Conservation (phyloP, 331 rosid species). For the Quercus tomentella region DNA sequence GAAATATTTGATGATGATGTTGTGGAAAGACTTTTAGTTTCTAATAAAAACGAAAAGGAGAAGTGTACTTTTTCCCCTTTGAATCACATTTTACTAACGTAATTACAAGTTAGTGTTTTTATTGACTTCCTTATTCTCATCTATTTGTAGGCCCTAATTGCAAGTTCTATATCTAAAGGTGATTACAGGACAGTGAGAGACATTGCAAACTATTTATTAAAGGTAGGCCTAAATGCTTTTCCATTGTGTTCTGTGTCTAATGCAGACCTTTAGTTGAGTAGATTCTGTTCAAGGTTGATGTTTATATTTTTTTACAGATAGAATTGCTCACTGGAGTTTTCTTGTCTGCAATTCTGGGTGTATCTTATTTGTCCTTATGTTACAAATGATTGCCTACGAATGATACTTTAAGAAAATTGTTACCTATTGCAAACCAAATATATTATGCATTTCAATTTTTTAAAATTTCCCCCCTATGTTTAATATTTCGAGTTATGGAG, state of each 20-base stretch:
- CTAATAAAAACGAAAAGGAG: neutral
- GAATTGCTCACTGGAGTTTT: conserved; percentile 65
- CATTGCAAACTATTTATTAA: conserved; percentile 47
- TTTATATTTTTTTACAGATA: conserved; percentile 43
- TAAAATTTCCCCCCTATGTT: neutral
- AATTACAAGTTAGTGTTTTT: neutral
- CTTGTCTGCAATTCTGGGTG: conserved; percentile 66
- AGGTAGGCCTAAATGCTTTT: conserved; percentile 33
- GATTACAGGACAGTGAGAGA: conserved; percentile 73
- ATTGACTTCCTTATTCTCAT: conserved; percentile 10
- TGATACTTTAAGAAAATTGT: no score
- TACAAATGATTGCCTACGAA: no score
- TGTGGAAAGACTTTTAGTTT: neutral
- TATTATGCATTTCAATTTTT: no score
- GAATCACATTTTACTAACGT: neutral
- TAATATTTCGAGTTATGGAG: neutral
- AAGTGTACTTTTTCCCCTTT: neutral
- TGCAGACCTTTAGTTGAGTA: conserved; percentile 1
- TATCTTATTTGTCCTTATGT: conserved; percentile 62
- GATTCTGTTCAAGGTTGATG: conserved; percentile 18
- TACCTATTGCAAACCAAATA: no score
- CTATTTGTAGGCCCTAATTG: conserved; percentile 67
- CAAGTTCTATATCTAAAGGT: conserved; percentile 75
- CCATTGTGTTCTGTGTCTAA: conserved; percentile 19
- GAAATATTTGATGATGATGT: neutral